Base-by-base conservation (phyloP, 805 yeast genomes). In the Teunomyces kruisii region DNA sequence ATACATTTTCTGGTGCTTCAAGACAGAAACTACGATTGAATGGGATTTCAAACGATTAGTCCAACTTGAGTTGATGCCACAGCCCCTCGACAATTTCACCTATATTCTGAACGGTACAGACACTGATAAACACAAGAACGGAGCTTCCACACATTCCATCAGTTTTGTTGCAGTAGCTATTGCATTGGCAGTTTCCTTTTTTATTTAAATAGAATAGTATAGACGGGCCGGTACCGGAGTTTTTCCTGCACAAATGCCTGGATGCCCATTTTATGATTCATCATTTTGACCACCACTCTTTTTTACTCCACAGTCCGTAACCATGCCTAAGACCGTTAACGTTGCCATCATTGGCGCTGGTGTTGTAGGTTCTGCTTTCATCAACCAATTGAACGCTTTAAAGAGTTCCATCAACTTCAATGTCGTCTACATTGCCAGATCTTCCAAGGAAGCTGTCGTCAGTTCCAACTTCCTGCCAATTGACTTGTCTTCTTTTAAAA, bases 311-410 rank as follows among this genome's bases (percentile, higher is more conserved):
- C 38, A 35, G 38, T 35, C 17, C 5, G 6, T 8, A 17, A 37
- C 8, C 30, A 63, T 59, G 65, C 39, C 48, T 40, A 67, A 55
- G 58, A 67, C 75, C 33, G 75, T 72, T 32, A 70, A 72, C 52
- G 67, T 72, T 33, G 77, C 77, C 35, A 71, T 72, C 42, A 70
- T 67, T 49, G 89, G 90, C 44, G 84, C 97, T 44, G 99, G 99
- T 59, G 94, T 92, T 42, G 98, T 94, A 50, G 99, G 99, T 48
- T 78, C 94, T 19, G 88, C 96, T 42, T 89, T 90, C 72, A 73
- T 94, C 65, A 79, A 78, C 67, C 99, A 92, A 72, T 79, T 92
- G 60, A 74, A 78, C 43, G 70, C 73, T 47, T 67, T 88, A 52
- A 78, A 80, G 54, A 65, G 84, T n/a, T 44, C 80, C 17, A 80